Percentiles rank a stretch among this genome's conserved stretches.
Conservation (phyloP, 306 rosid species). For the Carpinus fangiana region DNA sequence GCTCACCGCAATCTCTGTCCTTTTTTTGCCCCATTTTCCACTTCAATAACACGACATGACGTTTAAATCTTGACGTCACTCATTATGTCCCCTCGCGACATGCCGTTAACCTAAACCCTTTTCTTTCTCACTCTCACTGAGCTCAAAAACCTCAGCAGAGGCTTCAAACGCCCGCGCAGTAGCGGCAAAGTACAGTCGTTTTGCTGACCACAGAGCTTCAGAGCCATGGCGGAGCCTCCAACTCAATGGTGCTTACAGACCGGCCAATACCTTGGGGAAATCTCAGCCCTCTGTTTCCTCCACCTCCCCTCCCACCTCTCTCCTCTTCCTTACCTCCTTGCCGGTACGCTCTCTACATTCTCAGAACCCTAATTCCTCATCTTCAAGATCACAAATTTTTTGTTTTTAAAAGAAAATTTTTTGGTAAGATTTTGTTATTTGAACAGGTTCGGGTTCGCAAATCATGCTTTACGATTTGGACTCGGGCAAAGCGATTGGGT, state of each 20-base stretch:
- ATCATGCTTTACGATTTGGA: conserved; percentile 62
- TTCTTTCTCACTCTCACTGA: not conserved
- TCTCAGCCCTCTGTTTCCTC: conserved; percentile 86
- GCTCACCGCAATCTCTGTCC: conserved; percentile 21
- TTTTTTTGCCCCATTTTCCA: not conserved
- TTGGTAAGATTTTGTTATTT: not conserved
- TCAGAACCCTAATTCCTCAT: not conserved
- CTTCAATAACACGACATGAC: not conserved
- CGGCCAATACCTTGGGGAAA: conserved; percentile 84
- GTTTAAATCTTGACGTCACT: not conserved
- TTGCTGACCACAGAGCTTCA: not conserved
- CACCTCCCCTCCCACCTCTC: conserved; percentile 51
- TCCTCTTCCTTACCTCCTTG: conserved; percentile 67
- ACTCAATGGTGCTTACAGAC: conserved; percentile 51
- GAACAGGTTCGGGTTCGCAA: conserved; percentile 79
- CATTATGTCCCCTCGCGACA: not conserved
- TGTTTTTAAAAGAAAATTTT: not conserved
- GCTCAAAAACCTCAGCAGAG: not conserved
- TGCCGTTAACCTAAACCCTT: not conserved
- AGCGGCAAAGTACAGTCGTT: not conserved
- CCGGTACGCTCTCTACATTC: conserved; percentile 39
- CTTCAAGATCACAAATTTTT: not conserved
- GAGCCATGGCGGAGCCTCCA: conserved; percentile 28
- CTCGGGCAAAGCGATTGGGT: conserved; percentile 35
- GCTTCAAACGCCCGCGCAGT: not conserved